These are phyloP conservation scores for Syzygium syzygioides DNA, from an alignment of 441 rosid species.

Conservation along the genomic window DNA sequence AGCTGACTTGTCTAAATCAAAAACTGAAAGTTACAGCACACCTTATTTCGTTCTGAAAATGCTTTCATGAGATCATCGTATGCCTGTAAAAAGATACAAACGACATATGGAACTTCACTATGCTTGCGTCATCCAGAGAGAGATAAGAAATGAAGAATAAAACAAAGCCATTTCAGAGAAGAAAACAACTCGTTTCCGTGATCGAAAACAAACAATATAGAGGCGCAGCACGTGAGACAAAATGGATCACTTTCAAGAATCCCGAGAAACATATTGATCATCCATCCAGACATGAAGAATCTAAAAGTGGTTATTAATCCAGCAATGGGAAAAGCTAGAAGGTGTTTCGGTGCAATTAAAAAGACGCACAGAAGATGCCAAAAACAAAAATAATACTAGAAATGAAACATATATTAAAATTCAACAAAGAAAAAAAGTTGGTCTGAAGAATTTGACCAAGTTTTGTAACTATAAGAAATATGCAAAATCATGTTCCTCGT, in stretches of 20 bases:
- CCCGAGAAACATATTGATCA: not conserved
- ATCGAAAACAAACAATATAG: not conserved
- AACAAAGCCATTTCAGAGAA: not conserved
- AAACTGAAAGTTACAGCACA: constrained; percentile 9
- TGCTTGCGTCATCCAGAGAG: not conserved
- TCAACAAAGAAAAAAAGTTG: not conserved
- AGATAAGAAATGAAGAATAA: not conserved
- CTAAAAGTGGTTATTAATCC: not conserved
- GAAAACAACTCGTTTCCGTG: not conserved
- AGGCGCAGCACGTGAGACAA: not conserved
- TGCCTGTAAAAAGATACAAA: constrained; percentile 49
- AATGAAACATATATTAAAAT: not conserved
- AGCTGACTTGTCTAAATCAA: not conserved
- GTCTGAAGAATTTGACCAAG: not conserved
- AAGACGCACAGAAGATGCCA: not conserved
- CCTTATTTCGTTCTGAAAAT: constrained; percentile 89
- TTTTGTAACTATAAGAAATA: not conserved
- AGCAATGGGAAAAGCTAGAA: not conserved
- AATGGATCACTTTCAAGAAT: not conserved
- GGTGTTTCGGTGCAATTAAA: not conserved
- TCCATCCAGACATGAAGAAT: not conserved
- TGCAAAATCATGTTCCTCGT: not conserved
- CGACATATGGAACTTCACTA: not conserved
- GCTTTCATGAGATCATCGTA: constrained; percentile 82
- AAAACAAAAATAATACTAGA: not conserved